Evolutionary conservation across 2,329 filamentous ascomycete species (phyloP), one percentile per base, ranked within the genome.

Genomic region (Colletotrichum viniferum): DNA sequence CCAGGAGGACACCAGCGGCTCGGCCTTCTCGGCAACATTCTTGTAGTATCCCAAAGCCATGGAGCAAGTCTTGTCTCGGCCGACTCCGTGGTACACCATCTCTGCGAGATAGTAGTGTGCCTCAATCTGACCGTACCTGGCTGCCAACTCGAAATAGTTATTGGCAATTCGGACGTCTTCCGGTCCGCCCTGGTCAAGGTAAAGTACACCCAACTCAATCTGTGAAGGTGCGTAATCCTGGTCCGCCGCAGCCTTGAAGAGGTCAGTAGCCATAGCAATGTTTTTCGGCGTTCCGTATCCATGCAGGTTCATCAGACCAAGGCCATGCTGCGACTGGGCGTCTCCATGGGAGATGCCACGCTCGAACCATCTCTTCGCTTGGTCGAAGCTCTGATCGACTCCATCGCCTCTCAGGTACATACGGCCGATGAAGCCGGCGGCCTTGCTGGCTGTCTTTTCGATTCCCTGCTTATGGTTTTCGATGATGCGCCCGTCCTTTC

Each of bases 91-190:
- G 79, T 96, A 91, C 28, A 93, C 93, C 87, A 98, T 92, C 84
- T 98, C 96, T 3, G 95, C 96, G 5, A 98, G 91, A 82, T 98
- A 98, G 85, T 98, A 98, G 82, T 95, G 95, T 0, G 96, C 94
- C 84, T 98, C 96, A 77, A 98, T 94, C 81, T 96, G 94, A 16
- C 93, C 93, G 81, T 95, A 95, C 28, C 95, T 89, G 55, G 94
- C 94, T 7, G 96, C 96, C 63, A 96, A 89, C 81, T 98, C 96
- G 79, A 98, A 98, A 83, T 97, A 98, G 78, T 94, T 92, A 75
- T 92, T 94, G 4, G 96, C 96, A 1, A 93, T 92, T 7, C 90
- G 86, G n/a, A 97, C 86, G 79, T 98, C 95, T 61, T 91, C 89
- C 2, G 87, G 83, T 32, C 87, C 85, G 21, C 95, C 96, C 82